phyloP scores from a whole-genome alignment of 257 asterid genomes.

The Eucommia ulmoides region DNA sequence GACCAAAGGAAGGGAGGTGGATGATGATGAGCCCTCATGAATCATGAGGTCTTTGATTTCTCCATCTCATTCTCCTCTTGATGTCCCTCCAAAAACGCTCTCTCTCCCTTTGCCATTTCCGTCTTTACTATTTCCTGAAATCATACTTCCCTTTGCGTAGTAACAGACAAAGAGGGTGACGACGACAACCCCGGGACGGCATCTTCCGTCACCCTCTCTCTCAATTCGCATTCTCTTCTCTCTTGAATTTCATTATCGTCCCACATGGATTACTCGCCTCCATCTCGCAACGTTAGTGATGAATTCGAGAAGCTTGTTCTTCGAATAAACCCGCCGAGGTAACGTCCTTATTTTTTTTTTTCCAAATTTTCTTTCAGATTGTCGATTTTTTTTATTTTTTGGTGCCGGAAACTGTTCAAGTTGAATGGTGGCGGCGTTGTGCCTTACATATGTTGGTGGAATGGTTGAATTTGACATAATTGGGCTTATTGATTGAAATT shows the following conservation, averaged over 20 bases:
- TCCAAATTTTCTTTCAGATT: background rate
- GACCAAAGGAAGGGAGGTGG: too few species aligned
- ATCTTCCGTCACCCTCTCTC: background rate
- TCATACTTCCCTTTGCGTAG: too few species aligned
- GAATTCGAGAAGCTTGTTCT: conserved; percentile 70
- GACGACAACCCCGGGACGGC: too few species aligned
- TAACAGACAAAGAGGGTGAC: too few species aligned
- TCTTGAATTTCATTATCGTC: background rate
- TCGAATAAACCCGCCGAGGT: conserved; percentile 84
- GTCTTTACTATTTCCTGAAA: too few species aligned
- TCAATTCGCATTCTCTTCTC: background rate
- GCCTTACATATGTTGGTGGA: background rate
- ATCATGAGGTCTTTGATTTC: too few species aligned
- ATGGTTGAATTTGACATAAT: too few species aligned
- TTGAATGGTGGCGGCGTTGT: background rate
- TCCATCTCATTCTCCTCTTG: too few species aligned
- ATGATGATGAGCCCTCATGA: too few species aligned
- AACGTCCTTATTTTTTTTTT: background rate
- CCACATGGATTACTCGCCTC: background rate
- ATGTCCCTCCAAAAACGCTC: too few species aligned
- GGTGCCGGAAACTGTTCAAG: background rate
- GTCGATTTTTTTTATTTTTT: background rate
- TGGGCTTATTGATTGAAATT: conserved; percentile 1
- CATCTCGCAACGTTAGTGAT: conserved; percentile 28
- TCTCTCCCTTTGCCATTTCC: too few species aligned